These are phyloP conservation scores for Verticillium nonalfalfae DNA, from an alignment of 2,329 filamentous ascomycete genomes.

Conservation along the genomic window DNA sequence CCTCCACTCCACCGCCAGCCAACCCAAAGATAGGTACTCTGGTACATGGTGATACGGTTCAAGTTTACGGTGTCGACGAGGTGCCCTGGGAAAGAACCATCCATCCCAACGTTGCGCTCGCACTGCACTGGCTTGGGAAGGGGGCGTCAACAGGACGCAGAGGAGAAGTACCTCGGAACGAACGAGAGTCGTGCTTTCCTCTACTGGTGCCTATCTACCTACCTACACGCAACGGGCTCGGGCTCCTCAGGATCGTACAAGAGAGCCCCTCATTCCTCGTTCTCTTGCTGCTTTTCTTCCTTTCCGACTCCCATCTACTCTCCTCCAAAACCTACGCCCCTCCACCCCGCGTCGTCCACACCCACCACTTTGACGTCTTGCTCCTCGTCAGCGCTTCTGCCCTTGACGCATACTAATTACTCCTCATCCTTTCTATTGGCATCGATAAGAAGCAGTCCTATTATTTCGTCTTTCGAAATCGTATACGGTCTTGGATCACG, in stretches of 20 bases:
- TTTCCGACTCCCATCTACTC: slow-evolving; percentile 1
- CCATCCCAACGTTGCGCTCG: not conserved
- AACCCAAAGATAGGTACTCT: not conserved
- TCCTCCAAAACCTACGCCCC: slow-evolving; percentile 2
- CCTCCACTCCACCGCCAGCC: not conserved
- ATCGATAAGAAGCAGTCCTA: not conserved
- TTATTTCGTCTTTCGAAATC: not conserved
- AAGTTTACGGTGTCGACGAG: not conserved
- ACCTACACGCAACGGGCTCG: not conserved
- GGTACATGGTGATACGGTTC: not conserved
- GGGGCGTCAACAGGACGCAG: not conserved
- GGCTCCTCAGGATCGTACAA: slow-evolving; percentile 1
- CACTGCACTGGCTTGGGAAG: not conserved
- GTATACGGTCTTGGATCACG: not conserved
- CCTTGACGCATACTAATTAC: not conserved
- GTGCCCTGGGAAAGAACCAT: not conserved
- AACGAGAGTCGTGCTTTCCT: not conserved
- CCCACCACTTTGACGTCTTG: not conserved
- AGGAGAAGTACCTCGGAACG: not conserved
- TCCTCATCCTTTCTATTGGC: not conserved
- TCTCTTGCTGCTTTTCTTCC: slow-evolving; percentile 3
- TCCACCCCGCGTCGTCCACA: not conserved
- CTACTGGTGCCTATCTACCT: not conserved
- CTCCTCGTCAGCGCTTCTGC: not conserved
- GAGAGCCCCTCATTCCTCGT: slow-evolving; percentile 10